Evolutionary conservation across 345 rosid species (phyloP).

Genomic region (Lumnitzera racemosa): DNA sequence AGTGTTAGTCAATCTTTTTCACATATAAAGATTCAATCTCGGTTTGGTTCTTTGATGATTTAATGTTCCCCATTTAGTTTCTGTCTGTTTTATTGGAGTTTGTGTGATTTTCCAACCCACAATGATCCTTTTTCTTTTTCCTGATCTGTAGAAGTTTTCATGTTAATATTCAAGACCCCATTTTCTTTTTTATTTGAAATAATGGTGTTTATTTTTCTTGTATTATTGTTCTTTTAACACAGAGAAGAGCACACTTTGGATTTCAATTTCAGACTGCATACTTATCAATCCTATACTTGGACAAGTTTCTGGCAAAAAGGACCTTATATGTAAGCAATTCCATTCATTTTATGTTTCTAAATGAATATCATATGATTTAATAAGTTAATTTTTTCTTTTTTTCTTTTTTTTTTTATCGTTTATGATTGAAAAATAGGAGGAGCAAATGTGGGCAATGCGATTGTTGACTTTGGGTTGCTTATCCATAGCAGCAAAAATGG

Average conservation of each 20-base stretch:
- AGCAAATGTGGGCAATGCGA: constrained; percentile 62
- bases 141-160: too few species aligned
- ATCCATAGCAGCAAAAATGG: constrained; percentile 84
- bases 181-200: not conserved
- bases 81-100: not conserved
- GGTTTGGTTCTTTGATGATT: not conserved
- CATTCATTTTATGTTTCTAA: not conserved
- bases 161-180: too few species aligned
- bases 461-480: constrained; percentile 70
- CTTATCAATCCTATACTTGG: constrained; percentile 59
- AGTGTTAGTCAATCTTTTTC: constrained; percentile 30
- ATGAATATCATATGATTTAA: not conserved
- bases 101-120: too few species aligned
- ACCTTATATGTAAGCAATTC: constrained; percentile 48
- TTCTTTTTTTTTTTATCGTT: not conserved
- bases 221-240: constrained; percentile 9
- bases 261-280: constrained; percentile 64
- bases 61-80: not conserved
- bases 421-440: constrained; percentile 33
- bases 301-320: constrained; percentile 57
- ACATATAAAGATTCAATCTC: not conserved
- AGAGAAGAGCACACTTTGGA: constrained; percentile 60
- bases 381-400: not conserved
- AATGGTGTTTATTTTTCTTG: not conserved
- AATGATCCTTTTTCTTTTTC: too few species aligned